Conservation (phyloP, 2,329 filamentous ascomycete species). For the Calonectria pauciramosa region DNA sequence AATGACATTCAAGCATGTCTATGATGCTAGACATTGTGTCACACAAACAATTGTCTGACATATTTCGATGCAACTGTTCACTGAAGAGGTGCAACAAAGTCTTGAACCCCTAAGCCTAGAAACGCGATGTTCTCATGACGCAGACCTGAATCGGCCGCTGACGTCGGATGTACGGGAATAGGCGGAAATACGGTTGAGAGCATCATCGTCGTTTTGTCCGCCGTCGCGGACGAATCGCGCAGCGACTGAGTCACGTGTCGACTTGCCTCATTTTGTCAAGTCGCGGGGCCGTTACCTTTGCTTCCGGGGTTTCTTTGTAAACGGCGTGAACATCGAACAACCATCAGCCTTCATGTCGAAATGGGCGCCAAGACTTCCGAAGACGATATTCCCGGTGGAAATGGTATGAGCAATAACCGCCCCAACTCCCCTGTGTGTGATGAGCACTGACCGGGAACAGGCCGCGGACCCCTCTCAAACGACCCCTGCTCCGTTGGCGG, state of each 20-base stretch:
- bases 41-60: neutral
- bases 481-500: constrained; percentile 49
- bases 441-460: constrained; percentile 29
- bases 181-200: neutral
- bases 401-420: constrained; percentile 44
- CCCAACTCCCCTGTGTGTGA: neutral
- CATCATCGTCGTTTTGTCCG: neutral
- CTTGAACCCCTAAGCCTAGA: neutral
- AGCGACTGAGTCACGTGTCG: neutral
- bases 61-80: neutral
- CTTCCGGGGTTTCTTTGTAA: neutral
- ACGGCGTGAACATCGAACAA: neutral
- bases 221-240: neutral
- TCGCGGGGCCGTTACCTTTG: neutral
- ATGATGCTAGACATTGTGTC: neutral
- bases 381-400: constrained; percentile 49
- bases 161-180: neutral
- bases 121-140: neutral
- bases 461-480: constrained; percentile 35
- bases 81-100: neutral
- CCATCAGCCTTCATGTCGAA: constrained; percentile 43
- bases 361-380: constrained; percentile 59
- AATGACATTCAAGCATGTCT: too few relatives aligned
- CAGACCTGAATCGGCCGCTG: neutral
- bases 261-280: neutral